Evolutionary conservation across 768 basidiomycete genomes (phyloP).

Genomic region (Rhodotorula babjevae): DNA sequence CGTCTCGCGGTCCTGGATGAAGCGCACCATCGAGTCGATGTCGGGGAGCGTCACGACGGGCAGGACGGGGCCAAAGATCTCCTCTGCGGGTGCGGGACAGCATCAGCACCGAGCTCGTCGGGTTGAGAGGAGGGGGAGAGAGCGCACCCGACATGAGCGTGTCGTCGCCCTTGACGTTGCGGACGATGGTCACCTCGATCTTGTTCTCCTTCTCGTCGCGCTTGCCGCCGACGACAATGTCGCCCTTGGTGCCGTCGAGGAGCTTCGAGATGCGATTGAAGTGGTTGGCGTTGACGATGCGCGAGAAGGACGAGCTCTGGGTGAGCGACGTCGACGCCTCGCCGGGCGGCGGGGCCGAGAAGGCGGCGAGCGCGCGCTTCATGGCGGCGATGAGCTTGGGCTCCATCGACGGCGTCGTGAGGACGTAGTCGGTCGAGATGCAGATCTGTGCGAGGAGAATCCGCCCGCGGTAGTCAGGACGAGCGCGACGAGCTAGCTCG

Average conservation of each 20-base stretch:
- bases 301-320: slow-evolving; percentile 37
- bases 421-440: slow-evolving; percentile 55
- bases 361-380: slow-evolving; percentile 16
- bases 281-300: slow-evolving; percentile 58
- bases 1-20: slow-evolving; percentile 55
- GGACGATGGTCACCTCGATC: slow-evolving; percentile 70
- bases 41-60: slow-evolving; percentile 68
- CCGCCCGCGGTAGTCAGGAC: no score
- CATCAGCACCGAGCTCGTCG: no score
- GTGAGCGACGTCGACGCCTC: slow-evolving; percentile 1
- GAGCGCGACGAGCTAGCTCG: neutral
- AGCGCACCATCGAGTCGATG: slow-evolving; percentile 64
- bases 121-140: slow-evolving; percentile 44
- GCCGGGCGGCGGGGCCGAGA: slow-evolving; percentile 4
- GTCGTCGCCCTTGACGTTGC: slow-evolving; percentile 60
- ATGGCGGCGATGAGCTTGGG: slow-evolving; percentile 29
- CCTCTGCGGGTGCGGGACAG: slow-evolving; percentile 50
- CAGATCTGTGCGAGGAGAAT: slow-evolving; percentile 57
- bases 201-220: slow-evolving; percentile 57
- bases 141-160: slow-evolving; percentile 67
- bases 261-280: slow-evolving; percentile 56
- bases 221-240: slow-evolving; percentile 62
- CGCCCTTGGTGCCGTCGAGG: slow-evolving; percentile 62
- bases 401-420: slow-evolving; percentile 15
- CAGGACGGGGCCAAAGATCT: slow-evolving; percentile 77